Evolutionary conservation across 805 yeast genomes (phyloP).

Genomic region (Lipomyces yamanashiensis): DNA sequence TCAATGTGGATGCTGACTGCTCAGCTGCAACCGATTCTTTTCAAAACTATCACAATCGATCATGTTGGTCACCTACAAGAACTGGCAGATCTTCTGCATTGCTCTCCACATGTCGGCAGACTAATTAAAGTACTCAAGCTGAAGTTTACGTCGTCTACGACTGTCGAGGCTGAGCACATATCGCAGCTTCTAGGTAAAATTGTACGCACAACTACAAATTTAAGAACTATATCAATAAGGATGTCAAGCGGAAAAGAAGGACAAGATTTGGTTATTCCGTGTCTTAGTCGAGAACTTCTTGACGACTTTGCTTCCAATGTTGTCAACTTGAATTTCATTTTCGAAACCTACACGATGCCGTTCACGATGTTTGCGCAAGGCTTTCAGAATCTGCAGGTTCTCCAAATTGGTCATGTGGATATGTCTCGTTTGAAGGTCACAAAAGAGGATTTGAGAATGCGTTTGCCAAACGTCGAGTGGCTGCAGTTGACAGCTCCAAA

Average conservation of each 20-base stretch:
- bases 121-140: slow-evolving; percentile 11
- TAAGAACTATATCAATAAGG: slow-evolving; percentile 14
- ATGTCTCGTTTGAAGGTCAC: slow-evolving; percentile 19
- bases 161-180: slow-evolving; percentile 4
- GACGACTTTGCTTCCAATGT: slow-evolving; percentile 3
- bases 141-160: slow-evolving; percentile 10
- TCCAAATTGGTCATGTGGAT: slow-evolving; percentile 21
- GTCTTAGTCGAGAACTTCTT: background rate
- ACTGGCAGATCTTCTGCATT: slow-evolving; percentile 4
- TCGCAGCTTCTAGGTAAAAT: slow-evolving; percentile 1
- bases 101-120: slow-evolving; percentile 12
- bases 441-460: slow-evolving; percentile 5
- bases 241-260: slow-evolving; percentile 17
- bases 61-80: slow-evolving; percentile 9
- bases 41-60: slow-evolving; percentile 4
- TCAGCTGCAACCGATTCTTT: slow-evolving; percentile 23
- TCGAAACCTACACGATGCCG: slow-evolving; percentile 22
- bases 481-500: slow-evolving; percentile 15
- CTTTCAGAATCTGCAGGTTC: slow-evolving; percentile 11
- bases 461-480: slow-evolving; percentile 17
- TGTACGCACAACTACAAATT: slow-evolving; percentile 11
- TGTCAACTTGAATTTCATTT: slow-evolving; percentile 18
- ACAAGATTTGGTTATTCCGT: slow-evolving; percentile 18
- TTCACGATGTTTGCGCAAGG: slow-evolving; percentile 27
- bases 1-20: background rate